phyloP scores from a whole-genome alignment of 2,329 filamentous ascomycete species.

The Fusarium pininemorale region DNA sequence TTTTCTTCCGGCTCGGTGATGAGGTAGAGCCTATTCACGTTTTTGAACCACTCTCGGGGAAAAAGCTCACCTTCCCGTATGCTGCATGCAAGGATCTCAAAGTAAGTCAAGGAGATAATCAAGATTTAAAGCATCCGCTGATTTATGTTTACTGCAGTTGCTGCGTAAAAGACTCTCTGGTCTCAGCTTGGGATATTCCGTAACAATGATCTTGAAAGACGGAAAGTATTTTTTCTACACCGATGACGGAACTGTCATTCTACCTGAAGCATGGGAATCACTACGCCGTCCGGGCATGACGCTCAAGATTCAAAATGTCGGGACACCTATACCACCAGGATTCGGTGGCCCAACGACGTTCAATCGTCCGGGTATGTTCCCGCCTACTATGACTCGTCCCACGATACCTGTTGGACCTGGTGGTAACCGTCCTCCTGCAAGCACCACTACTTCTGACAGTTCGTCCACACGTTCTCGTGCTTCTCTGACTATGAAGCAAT shows the following conservation, averaged over 20 bases:
- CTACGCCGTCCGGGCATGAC: not conserved
- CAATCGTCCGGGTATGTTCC: not conserved
- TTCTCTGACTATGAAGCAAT: not conserved
- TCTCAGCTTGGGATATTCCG: accelerated
- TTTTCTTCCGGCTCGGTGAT: not conserved
- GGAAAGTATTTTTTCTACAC: not conserved
- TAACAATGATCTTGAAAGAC: accelerated
- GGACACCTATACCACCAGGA: not conserved
- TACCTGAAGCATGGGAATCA: not conserved
- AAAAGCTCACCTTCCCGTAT: not conserved
- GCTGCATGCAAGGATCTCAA: not conserved
- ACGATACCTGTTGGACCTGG: not conserved
- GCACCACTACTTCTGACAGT: not conserved
- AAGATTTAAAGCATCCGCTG: not conserved
- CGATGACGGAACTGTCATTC: not conserved
- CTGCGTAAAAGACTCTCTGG: not conserved
- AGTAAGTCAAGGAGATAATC: not conserved
- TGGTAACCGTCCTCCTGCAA: not conserved
- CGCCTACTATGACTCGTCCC: not conserved
- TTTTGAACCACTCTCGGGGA: accelerated
- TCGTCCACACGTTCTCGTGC: not conserved
- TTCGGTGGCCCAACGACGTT: not conserved
- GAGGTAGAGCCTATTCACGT: accelerated
- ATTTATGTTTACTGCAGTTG: accelerated
- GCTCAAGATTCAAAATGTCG: accelerated